Conservation (phyloP, 768 basidiomycete species). For the Suillus subaureus region DNA sequence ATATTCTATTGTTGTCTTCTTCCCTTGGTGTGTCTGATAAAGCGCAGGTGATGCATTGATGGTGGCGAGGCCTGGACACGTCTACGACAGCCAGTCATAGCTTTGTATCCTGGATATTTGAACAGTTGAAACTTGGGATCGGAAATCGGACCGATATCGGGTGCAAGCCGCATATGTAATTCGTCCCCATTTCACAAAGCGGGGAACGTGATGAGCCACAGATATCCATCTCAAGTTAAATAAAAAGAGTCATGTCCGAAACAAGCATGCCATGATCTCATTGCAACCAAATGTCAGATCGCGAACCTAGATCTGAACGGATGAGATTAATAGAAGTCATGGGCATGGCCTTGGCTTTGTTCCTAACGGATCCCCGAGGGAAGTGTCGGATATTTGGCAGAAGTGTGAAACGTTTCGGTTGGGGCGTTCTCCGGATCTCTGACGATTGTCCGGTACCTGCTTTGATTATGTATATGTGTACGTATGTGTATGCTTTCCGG, state of each 20-base stretch:
- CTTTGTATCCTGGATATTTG: no score
- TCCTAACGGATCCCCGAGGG: conserved; percentile 10
- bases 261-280: not conserved
- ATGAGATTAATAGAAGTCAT: conserved; percentile 6
- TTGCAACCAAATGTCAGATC: not conserved
- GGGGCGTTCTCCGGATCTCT: conserved; percentile 6
- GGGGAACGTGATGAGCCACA: not conserved
- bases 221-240: not conserved
- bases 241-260: not conserved
- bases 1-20: conserved; percentile 8
- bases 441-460: conserved; percentile 1
- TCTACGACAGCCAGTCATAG: not conserved
- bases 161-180: not conserved
- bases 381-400: conserved; percentile 6
- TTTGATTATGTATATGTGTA: conserved; percentile 2
- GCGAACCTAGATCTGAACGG: conserved; percentile 1
- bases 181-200: conserved; percentile 4
- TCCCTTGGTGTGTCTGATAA: conserved; percentile 8
- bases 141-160: conserved; percentile 1
- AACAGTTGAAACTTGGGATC: not conserved
- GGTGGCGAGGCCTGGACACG: not conserved
- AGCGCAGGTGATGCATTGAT: not conserved
- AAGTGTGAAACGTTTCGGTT: conserved; percentile 4
- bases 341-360: conserved; percentile 3
- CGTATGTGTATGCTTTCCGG: conserved; percentile 2